Base-by-base conservation (phyloP, 805 yeast species). In the Tetrapisispora iriomotensis region DNA sequence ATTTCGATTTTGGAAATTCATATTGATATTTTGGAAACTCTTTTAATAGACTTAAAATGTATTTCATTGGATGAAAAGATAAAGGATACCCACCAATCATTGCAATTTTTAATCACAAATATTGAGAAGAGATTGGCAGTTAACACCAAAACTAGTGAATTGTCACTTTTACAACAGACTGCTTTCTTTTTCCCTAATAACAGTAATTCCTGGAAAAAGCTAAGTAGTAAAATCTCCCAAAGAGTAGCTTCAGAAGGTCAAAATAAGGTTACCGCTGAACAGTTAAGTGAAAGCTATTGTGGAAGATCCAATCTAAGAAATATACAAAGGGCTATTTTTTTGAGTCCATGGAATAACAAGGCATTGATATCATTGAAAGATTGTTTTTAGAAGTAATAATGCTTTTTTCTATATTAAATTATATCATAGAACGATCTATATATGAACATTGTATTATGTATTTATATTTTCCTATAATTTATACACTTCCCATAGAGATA, bases 181-280 rank as follows among this genome's bases (percentile, higher is more conserved):
- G 86, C 90, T 0, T 64, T 81, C 45, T 62, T 82, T 50, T 81
- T 83, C 64, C 96, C 96, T 1, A 69, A 72, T 28, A 82, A 80
- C 48, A 66, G 67, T 41, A 62, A 64, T 13, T 70, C 82, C 4
- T 90, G 97, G 97, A 66, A 64, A 23, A 63, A 71, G n/a, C 58
- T 88, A 28, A 73, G 75, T 52, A 56, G 61, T 20, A 65, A 63
- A 37, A 70, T 78, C 53, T 77, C 87, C 0, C 60, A 80, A 31
- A 66, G 73, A 36, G 68, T 84, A 8, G 80, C 86, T 2, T 53
- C 69, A 9, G 63, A 68, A 20, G 67, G 70, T 0, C 74, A 68
- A 32, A 66, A 72, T 8, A 69, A 68, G 41, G 66, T 75, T 15
- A 68, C 72, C 1, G 69, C 84, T 1, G 43, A 42, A 6, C 51